phyloP scores from a whole-genome alignment of 1,284 basidiomycete genomes.

The Cerrena zonata region DNA sequence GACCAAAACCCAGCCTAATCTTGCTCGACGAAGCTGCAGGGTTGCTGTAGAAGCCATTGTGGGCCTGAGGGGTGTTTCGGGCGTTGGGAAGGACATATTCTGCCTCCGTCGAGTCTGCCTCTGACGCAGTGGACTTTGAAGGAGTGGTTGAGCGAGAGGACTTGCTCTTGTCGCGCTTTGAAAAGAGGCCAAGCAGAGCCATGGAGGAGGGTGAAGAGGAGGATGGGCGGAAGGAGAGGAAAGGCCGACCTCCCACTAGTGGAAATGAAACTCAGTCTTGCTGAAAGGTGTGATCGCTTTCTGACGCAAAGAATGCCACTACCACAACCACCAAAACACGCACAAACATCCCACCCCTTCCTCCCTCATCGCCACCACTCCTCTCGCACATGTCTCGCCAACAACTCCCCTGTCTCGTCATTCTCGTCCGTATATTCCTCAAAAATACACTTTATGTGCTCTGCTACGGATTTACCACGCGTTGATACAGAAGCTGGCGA shows the following conservation, averaged over 20 bases:
- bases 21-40: constrained; percentile 30
- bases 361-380: background rate
- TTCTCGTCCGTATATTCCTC: no score
- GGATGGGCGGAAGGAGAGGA: background rate
- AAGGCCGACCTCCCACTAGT: background rate
- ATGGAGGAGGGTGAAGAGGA: constrained; percentile 15
- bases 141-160: constrained; percentile 12
- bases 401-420: background rate
- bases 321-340: background rate
- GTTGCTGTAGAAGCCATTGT: constrained; percentile 14
- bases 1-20: constrained; percentile 30
- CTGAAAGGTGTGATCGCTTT: background rate
- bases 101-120: constrained; percentile 23
- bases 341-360: background rate
- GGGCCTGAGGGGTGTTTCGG: constrained; percentile 14
- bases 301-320: constrained; percentile 1
- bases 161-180: constrained; percentile 29
- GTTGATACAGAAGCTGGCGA: no score
- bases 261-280: background rate
- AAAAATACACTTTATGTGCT: no score
- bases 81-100: constrained; percentile 25
- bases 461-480: no score
- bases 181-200: constrained; percentile 30
- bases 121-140: constrained; percentile 15
- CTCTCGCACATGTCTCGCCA: background rate